Evolutionary conservation across 768 basidiomycete species (phyloP).

Genomic region (Pisolithus microcarpus): DNA sequence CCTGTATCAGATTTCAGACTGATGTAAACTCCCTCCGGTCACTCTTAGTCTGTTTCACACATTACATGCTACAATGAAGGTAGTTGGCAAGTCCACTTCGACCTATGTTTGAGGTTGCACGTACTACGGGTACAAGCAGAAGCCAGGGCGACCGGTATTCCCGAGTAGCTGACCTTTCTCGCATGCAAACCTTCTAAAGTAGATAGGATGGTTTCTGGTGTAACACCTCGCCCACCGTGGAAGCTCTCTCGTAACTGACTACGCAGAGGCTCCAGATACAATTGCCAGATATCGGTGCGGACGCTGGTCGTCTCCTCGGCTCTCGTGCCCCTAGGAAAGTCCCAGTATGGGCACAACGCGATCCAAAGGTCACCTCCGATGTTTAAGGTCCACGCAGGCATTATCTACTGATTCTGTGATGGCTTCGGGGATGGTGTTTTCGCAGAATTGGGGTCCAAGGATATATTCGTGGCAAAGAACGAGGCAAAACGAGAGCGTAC

Average conservation of each 20-base stretch:
- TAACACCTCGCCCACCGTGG: not conserved
- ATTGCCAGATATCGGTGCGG: not conserved
- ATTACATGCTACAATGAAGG: no score
- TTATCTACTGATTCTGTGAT: not conserved
- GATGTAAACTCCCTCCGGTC: no score
- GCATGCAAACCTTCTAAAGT: not conserved
- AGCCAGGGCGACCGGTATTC: no score
- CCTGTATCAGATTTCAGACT: no score
- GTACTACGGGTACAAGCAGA: no score
- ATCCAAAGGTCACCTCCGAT: not conserved
- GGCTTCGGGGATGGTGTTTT: not conserved
- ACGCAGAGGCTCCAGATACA: not conserved
- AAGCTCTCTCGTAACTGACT: not conserved
- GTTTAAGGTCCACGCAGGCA: not conserved
- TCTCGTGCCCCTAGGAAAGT: not conserved
- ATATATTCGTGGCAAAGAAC: constrained; percentile 1
- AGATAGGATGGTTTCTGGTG: not conserved
- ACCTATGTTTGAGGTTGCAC: no score
- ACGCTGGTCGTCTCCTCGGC: not conserved
- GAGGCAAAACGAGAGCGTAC: not conserved
- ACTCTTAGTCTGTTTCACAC: no score
- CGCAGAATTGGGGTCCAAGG: not conserved
- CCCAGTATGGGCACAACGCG: not conserved
- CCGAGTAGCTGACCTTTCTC: not conserved
- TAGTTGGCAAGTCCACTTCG: no score